Base-by-base conservation (phyloP, 2,329 filamentous ascomycete species). In the Penicillium sp. region DNA sequence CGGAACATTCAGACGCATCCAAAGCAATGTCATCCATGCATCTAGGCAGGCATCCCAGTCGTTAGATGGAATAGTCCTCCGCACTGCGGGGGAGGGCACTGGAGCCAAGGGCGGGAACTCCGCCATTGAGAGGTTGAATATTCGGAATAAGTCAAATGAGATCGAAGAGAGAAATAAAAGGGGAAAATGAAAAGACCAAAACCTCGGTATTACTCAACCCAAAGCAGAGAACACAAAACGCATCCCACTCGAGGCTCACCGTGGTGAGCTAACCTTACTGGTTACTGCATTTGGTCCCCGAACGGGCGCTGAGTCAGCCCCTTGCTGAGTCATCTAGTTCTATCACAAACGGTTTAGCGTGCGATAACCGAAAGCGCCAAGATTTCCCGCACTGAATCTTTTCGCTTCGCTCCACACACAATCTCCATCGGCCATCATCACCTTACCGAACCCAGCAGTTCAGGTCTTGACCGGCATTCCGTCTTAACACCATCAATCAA, bases 11-110 rank as follows among this genome's bases (percentile, higher is more conserved):
- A 95, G 76, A 64, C 93, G 85, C 2, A 87, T 83, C 56, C 88
- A 83, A 6, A 86, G 79, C 6, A 97, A 82, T 11, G 85, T 80
- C 19, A 87, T 79, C 92, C 92, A 97, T 38, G 91, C 88, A 64
- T 90, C 85, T 51, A 96, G 79, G 73, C 90, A 92, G 35, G 85
- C 82, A 65, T 89, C 83, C 93, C 93, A 97, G 77, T 97, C 91
- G 54, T 83, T 78, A 3, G 87, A 78, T 42, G 83, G 81, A 61
- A 97, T 84, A 67, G 84, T 84, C 66, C 85, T 84, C 71, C 87
- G 87, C 80, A 92, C 87, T 58, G 81, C 80, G 37, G 85, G 79
- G 63, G 88, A 84, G 19, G 93, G 94, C 69, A 95, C 93, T 22
- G 90, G 85, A 59, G 90, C 92, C 76, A 97, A 83, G 37, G 88